Conservation (phyloP, 148 eudicot genomes). For the Euryodendron excelsum region DNA sequence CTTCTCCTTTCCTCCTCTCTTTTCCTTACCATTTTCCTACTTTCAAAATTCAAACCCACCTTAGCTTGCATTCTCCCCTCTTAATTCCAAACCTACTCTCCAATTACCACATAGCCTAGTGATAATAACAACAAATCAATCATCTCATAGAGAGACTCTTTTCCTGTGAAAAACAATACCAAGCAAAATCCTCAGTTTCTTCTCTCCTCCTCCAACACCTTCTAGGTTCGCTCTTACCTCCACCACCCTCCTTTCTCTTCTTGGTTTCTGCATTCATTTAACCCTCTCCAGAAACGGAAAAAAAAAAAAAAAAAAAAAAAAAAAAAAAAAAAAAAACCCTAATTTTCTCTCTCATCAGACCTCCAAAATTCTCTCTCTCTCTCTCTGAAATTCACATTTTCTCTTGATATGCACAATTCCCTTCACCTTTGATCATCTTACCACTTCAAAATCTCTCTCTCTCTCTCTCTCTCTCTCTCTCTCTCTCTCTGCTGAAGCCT, state of each 20-base stretch:
- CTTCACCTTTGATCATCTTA: slow-evolving; percentile 1
- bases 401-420: not conserved
- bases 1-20: no score
- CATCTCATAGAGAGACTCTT: no score
- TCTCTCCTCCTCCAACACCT: not conserved
- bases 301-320: not conserved
- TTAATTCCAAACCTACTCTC: no score
- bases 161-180: no score
- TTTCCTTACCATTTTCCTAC: no score
- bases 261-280: not conserved
- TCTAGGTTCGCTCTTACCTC: not conserved
- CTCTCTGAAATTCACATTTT: not conserved
- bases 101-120: no score
- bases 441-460: not conserved
- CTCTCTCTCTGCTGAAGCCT: not conserved
- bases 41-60: no score
- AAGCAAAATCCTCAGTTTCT: not conserved
- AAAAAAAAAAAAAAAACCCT: not conserved
- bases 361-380: not conserved
- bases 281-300: not conserved
- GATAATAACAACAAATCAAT: no score
- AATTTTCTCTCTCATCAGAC: not conserved
- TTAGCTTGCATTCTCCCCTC: no score
- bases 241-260: not conserved
- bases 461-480: not conserved